A percentile compares a stretch with the other conserved stretches of the same genome.
Evolutionary conservation across 306 rosid genomes (phyloP).

Genomic region (Vigna hirtella): DNA sequence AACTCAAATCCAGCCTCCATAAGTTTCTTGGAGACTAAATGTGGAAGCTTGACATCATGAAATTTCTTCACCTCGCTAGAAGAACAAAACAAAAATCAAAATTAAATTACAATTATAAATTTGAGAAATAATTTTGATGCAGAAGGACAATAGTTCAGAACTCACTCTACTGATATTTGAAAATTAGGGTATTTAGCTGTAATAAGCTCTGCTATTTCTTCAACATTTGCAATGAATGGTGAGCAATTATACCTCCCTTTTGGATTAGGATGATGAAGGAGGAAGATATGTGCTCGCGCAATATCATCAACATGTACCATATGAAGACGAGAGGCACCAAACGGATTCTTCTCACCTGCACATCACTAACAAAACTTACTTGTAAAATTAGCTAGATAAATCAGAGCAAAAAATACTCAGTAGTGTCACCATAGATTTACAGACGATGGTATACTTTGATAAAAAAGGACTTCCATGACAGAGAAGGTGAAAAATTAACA

Average conservation of each 20-base stretch:
- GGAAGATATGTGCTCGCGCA: slow-evolving; percentile 60
- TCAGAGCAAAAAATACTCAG: too few species aligned
- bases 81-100: neutral
- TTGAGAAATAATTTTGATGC: neutral
- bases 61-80: slow-evolving; percentile 46
- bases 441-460: too few species aligned
- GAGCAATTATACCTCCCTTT: slow-evolving; percentile 72
- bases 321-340: slow-evolving; percentile 2
- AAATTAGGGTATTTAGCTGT: slow-evolving; percentile 51
- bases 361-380: too few species aligned
- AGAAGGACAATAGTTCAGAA: neutral
- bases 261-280: slow-evolving; percentile 55
- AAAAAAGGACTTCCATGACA: too few species aligned
- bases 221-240: slow-evolving; percentile 36
- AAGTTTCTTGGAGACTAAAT: slow-evolving; percentile 58
- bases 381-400: too few species aligned
- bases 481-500: too few species aligned
- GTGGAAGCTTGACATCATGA: slow-evolving; percentile 19
- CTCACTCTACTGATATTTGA: slow-evolving; percentile 62
- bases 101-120: neutral
- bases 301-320: slow-evolving; percentile 70
- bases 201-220: slow-evolving; percentile 45
- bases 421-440: too few species aligned
- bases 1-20: slow-evolving; percentile 59
- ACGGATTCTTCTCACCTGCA: slow-evolving; percentile 51